Base-by-base conservation (phyloP, 1,284 basidiomycete genomes). In the Apiotrichum siamense region DNA sequence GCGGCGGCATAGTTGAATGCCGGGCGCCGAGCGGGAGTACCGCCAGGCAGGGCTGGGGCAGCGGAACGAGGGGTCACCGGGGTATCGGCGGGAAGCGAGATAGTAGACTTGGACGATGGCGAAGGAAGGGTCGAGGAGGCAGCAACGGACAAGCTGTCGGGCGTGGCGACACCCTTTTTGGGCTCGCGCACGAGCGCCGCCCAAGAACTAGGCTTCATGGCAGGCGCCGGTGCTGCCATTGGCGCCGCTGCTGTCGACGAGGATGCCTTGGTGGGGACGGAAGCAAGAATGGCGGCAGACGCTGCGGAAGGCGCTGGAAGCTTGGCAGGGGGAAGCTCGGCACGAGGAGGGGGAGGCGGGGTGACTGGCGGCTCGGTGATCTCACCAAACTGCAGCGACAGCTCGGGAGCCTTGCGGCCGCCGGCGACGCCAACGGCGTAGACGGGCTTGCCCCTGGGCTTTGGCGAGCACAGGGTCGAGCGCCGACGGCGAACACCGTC, bases 1-100 rank as follows among this genome's bases (percentile, higher is more conserved):
- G 67, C 66, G 7, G 66, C 64, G 21, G 68, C 69, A 44, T 72
- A 72, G 54, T 67, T 68, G 64, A 69, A 65, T 18, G 49, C 36
- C 1, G 55, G 43, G 44, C 10, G 70, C 25, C n/a, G 65, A 31
- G 64, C 45, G 21, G 70, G 45, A 17, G 64, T 41, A 7, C 54
- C 53, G 82, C 81, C 85, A 77, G 50, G 81, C 77, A 23, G 85
- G 84, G 0, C 79, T 80, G 6, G 83, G 81, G 13, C 77, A 59
- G 51, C 75, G 76, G 61, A 59, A 10, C 55, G 55, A 6, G 59
- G 62, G 18, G 53, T 63, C 75, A 66, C 38, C 21, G 52, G 37
- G 35, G 36, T 44, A 15, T 59, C 58, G 3, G 50, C 43, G 12
- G 51, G 49, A 7, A 64, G 51, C 21, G 64, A 62, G n/a, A 47